phyloP scores from a whole-genome alignment of 2,329 filamentous ascomycete genomes.

The Ramularia endophylla region DNA sequence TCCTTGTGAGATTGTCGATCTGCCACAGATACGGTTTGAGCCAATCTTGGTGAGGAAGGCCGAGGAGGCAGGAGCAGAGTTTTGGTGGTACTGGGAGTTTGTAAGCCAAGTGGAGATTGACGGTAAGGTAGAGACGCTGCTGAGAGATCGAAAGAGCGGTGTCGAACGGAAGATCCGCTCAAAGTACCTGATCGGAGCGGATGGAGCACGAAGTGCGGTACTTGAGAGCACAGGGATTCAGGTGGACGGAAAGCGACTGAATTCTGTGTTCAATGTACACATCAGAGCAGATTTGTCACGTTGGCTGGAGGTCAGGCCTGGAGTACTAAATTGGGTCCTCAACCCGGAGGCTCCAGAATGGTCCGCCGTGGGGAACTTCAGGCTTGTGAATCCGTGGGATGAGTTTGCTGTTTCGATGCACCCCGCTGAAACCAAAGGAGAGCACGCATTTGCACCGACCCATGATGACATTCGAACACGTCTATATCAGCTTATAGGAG shows the following conservation, averaged over 20 bases:
- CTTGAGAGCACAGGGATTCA: constrained; percentile 40
- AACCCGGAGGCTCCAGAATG: constrained; percentile 47
- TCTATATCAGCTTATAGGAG: constrained; percentile 47
- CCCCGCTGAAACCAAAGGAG: constrained; percentile 21
- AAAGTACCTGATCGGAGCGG: constrained; percentile 52
- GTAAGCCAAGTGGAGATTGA: constrained; percentile 21
- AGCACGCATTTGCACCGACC: constrained; percentile 34
- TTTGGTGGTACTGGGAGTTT: constrained; percentile 28
- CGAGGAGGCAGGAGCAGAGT: constrained; percentile 21
- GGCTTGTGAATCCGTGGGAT: constrained; percentile 57
- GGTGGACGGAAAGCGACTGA: constrained; percentile 37
- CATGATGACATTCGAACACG: constrained; percentile 40
- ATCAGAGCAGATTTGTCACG: constrained; percentile 45
- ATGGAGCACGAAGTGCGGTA: constrained; percentile 44
- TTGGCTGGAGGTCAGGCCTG: constrained; percentile 42
- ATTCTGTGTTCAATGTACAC: constrained; percentile 40
- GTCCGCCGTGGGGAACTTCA: constrained; percentile 42
- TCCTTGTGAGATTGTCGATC: constrained; percentile 32
- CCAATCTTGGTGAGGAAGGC: constrained; percentile 32
- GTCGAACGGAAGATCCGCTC: constrained; percentile 40
- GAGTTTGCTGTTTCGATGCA: constrained; percentile 32
- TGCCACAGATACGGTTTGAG: constrained; percentile 35
- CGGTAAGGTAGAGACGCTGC: constrained; percentile 25
- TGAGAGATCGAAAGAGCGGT: constrained; percentile 35
- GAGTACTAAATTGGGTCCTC: constrained; percentile 54